Conservation (phyloP, 768 basidiomycete species). For the Astraeus odoratus region DNA sequence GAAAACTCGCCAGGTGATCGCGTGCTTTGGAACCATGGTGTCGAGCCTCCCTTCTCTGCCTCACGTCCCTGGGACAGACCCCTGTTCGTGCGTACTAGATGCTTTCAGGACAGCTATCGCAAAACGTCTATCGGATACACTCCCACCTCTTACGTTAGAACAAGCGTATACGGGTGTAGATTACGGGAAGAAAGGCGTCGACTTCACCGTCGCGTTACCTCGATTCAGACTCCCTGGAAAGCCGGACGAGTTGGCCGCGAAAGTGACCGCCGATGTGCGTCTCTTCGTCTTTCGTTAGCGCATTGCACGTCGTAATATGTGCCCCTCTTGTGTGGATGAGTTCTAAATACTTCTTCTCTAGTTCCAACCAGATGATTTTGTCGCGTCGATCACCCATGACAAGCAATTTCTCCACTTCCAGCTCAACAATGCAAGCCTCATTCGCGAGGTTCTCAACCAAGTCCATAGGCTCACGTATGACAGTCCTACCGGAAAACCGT, state of each 20-base stretch:
- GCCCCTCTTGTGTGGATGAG: neutral
- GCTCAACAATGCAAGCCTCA: conserved; percentile 56
- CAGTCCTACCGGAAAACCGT: conserved; percentile 48
- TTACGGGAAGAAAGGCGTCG: conserved; percentile 88
- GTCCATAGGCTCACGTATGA: conserved; percentile 66
- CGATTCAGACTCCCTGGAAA: conserved; percentile 84
- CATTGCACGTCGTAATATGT: neutral
- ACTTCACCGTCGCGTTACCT: conserved; percentile 89
- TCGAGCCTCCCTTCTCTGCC: conserved; percentile 35
- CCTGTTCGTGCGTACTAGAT: conserved; percentile 62
- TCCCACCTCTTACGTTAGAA: conserved; percentile 60
- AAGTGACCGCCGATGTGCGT: conserved; percentile 67
- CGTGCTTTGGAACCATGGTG: conserved; percentile 23
- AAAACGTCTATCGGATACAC: conserved; percentile 54
- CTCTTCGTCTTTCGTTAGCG: neutral
- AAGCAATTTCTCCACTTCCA: conserved; percentile 83
- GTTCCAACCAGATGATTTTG: conserved; percentile 82
- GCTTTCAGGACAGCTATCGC: conserved; percentile 80
- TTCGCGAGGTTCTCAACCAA: conserved; percentile 62
- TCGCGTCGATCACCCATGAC: conserved; percentile 62
- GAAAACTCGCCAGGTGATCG: no score
- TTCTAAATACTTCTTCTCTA: conserved; percentile 23
- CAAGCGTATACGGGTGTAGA: conserved; percentile 82
- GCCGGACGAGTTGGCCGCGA: conserved; percentile 66
- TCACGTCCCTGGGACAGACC: conserved; percentile 44